phyloP scores from a whole-genome alignment of 2,329 filamentous ascomycete species.

The Fusarium tricinctum region DNA sequence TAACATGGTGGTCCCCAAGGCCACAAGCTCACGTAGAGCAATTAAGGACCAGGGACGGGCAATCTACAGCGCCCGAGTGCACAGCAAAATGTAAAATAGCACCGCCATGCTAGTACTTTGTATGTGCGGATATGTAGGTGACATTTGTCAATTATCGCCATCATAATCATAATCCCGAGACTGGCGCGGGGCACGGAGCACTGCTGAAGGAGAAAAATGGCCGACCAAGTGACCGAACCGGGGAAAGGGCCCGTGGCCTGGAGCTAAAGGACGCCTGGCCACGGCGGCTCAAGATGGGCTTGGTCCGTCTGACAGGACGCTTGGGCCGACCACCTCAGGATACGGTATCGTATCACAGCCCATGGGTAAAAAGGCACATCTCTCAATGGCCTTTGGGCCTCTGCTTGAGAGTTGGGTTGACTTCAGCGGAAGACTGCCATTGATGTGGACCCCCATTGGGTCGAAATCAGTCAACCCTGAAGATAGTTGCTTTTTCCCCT shows the following conservation, averaged over 20 bases:
- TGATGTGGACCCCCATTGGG: conserved; percentile 35
- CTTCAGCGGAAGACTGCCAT: conserved; percentile 2
- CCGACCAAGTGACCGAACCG: conserved; percentile 48
- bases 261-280: conserved; percentile 31
- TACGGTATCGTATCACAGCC: conserved; percentile 28
- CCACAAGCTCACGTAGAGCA: conserved; percentile 11
- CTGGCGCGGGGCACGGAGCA: conserved; percentile 34
- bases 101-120: too few species aligned
- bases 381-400: conserved; percentile 9
- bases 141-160: background rate
- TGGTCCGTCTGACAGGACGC: conserved; percentile 49
- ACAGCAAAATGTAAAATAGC: too few species aligned
- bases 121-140: too few species aligned
- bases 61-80: conserved; percentile 14
- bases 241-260: conserved; percentile 40
- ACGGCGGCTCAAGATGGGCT: conserved; percentile 39
- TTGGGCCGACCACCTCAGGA: conserved; percentile 41
- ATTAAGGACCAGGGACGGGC: conserved; percentile 18
- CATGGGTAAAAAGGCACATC: conserved; percentile 16
- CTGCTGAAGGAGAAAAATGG: conserved; percentile 43
- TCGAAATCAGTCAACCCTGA: conserved; percentile 23
- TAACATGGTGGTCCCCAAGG: background rate
- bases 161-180: conserved; percentile 33
- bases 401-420: conserved; percentile 16
- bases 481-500: conserved; percentile 31